Evolutionary conservation across 805 yeast genomes (phyloP), one percentile per base, ranked within the genome.

Genomic region (Candida boidinii): DNA sequence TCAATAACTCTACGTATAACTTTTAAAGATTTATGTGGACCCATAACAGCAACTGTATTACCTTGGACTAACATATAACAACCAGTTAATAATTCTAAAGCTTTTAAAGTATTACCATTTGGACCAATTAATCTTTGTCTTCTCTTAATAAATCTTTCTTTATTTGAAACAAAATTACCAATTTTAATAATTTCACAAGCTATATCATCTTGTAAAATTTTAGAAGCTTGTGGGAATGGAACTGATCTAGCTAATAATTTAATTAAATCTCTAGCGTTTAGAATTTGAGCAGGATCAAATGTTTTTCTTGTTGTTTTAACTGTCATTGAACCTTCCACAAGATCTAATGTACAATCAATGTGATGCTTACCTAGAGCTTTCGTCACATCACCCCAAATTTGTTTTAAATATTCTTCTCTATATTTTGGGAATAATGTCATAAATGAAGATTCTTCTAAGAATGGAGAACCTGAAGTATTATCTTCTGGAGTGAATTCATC

Each of bases 41-140:
- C 98, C 97, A 92, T 92, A 10, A 80, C 90, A 34, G 96, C 76
- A 4, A 92, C 98, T 3, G 98, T 92, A 58, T 82, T 87, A 53
- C 98, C 98, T 63, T 92, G 98, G 7, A 92, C 98, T 39, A 92
- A 68, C 44, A 92, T 83, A 55, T 90, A 92, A 62, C 98, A 92
- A 48, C 82, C 79, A n/a, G 98, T 92, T 39, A 92, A 68, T 35
- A 92, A 71, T 64, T 92, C 98, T 48, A 92, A 70, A 1, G 97
- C 98, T 53, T 90, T 92, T 43, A 92, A 68, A 0, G 98, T 92
- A 58, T 92, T 92, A 50, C 98, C 97, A 50, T 79, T 85, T 29
- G 98, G 98, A 2, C 98, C 98, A 33, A 92, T 87, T 39, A 92
- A 66, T 57, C 98, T 74, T 62, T 92, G 98, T 60, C 98, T 77